A percentile compares a stretch with the other conserved stretches of the same genome.
phyloP scores from a whole-genome alignment of 768 basidiomycete species.

The Termitomyces sp. region DNA sequence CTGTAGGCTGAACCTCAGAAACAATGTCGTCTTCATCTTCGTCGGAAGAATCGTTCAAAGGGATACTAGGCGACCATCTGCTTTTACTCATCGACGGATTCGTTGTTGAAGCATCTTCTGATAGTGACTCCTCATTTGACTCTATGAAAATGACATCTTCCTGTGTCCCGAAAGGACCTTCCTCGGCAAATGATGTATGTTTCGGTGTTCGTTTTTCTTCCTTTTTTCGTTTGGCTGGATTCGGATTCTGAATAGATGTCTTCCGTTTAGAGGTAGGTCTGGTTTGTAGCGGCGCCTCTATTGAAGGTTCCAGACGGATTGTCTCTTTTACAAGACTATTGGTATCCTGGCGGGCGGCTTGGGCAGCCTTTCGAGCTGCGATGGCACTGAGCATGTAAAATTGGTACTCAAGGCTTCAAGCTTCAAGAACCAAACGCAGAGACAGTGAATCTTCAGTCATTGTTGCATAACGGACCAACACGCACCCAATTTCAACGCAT shows the following conservation, averaged over 20 bases:
- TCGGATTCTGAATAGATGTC: constrained; percentile 20
- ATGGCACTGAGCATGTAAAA: constrained; percentile 64
- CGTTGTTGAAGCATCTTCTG: constrained; percentile 11
- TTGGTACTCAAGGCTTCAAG: not conserved
- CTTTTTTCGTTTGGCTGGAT: constrained; percentile 17
- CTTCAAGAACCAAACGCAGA: not conserved
- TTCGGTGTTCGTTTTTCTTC: constrained; percentile 15
- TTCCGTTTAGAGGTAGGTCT: constrained; percentile 42
- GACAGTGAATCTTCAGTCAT: not conserved
- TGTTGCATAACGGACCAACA: not conserved
- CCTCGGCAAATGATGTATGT: constrained; percentile 27
- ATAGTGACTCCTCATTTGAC: constrained; percentile 26
- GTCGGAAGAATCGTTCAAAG: constrained; percentile 41
- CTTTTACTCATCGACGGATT: constrained; percentile 20
- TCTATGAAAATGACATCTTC: constrained; percentile 35
- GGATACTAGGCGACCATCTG: constrained; percentile 59
- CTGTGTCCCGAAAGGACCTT: constrained; percentile 25
- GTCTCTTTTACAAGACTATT: constrained; percentile 9
- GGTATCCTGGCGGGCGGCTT: constrained; percentile 21
- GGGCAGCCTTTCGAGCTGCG: constrained; percentile 63
- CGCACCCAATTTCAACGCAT: not conserved
- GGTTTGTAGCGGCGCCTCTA: constrained; percentile 2
- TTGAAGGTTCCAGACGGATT: constrained; percentile 7
- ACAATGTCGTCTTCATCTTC: constrained; percentile 28
- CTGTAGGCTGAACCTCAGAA: constrained; percentile 3